phyloP scores from a whole-genome alignment of 2,329 filamentous ascomycete species.

The Epichloe aotearoae region DNA sequence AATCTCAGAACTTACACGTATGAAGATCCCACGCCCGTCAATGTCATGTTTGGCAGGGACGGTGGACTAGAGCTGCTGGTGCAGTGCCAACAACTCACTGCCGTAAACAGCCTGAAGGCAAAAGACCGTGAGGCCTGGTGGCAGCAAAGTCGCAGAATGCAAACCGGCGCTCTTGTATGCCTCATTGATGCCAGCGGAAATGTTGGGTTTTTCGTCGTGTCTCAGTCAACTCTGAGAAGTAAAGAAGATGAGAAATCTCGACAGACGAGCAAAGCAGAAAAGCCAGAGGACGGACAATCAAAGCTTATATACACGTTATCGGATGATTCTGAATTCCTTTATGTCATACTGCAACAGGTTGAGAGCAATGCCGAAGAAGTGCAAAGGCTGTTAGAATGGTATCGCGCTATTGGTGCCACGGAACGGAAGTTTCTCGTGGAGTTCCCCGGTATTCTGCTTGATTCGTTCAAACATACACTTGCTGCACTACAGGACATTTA shows the following conservation, averaged over 20 bases:
- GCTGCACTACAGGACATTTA: conserved; percentile 41
- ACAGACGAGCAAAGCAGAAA: conserved; percentile 7
- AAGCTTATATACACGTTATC: conserved; percentile 15
- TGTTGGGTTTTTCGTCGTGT: conserved; percentile 30
- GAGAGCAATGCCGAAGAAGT: conserved; percentile 10
- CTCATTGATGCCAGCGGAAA: conserved; percentile 26
- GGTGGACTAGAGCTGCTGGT: conserved; percentile 32
- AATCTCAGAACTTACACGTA: conserved; percentile 15
- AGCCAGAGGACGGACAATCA: not conserved
- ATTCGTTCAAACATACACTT: conserved; percentile 44
- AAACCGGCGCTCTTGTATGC: conserved; percentile 36
- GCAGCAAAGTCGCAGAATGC: conserved; percentile 33
- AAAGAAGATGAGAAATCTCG: conserved; percentile 6
- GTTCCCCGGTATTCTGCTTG: conserved; percentile 46
- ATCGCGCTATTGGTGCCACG: conserved; percentile 7
- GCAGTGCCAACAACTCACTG: conserved; percentile 30
- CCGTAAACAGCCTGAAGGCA: conserved; percentile 9
- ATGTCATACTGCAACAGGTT: conserved; percentile 19
- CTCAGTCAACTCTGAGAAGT: conserved; percentile 9
- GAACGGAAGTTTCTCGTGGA: conserved; percentile 34
- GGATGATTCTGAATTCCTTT: conserved; percentile 17
- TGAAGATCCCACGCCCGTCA: conserved; percentile 17
- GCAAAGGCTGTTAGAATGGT: conserved; percentile 17
- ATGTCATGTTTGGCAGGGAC: conserved; percentile 21
- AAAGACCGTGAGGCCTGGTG: conserved; percentile 34